These are phyloP conservation scores for Pyrenophora seminiperda DNA, from an alignment of 2,329 filamentous ascomycete genomes.

Conservation along the genomic window DNA sequence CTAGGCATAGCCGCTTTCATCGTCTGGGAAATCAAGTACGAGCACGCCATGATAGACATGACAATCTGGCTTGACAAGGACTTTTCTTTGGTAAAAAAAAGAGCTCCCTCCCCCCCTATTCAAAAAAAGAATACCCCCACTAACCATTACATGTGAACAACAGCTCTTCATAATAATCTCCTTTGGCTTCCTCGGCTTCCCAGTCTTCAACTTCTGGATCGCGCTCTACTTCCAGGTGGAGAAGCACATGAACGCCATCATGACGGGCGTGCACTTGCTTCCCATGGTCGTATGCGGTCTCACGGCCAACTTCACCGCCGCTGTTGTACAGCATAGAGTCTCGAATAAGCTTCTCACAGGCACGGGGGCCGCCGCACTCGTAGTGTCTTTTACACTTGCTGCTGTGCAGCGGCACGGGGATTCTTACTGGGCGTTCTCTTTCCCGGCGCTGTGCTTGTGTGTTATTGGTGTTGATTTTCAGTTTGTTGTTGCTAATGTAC, in stretches of 20 bases:
- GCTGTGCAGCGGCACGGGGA: constrained; percentile 61
- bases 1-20: constrained; percentile 62
- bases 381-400: constrained; percentile 58
- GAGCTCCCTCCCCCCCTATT: not conserved
- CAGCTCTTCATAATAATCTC: constrained; percentile 61
- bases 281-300: constrained; percentile 69
- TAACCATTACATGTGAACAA: too few species aligned
- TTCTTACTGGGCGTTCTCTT: constrained; percentile 69
- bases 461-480: constrained; percentile 72
- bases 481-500: constrained; percentile 71
- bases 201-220: constrained; percentile 65
- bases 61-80: constrained; percentile 65
- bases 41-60: constrained; percentile 58
- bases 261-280: constrained; percentile 66
- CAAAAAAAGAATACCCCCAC: too few species aligned
- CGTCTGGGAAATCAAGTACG: constrained; percentile 64
- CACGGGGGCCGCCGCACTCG: constrained; percentile 55
- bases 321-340: constrained; percentile 65
- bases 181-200: constrained; percentile 68
- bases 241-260: constrained; percentile 58
- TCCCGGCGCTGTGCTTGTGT: constrained; percentile 64
- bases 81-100: constrained; percentile 66
- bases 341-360: constrained; percentile 68
- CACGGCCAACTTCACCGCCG: constrained; percentile 66
- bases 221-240: constrained; percentile 69